A percentile compares a stretch with the other conserved stretches of the same genome.
Evolutionary conservation across 768 basidiomycete genomes (phyloP).

Genomic region (Calocybe gangraenosa): DNA sequence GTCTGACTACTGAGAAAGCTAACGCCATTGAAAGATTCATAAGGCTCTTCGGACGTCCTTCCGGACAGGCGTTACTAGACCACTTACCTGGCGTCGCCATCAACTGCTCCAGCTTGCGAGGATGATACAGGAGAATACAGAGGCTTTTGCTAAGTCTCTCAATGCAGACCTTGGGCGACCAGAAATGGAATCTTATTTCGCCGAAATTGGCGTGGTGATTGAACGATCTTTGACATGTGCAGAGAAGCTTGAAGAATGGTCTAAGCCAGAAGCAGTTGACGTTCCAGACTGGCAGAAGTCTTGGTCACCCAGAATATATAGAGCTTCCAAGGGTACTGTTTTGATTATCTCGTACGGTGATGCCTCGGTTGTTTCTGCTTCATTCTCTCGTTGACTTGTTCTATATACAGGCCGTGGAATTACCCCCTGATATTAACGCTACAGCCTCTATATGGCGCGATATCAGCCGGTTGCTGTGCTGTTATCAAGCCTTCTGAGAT

Average conservation of each 20-base stretch:
- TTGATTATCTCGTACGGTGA: conserved; percentile 54
- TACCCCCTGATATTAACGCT: conserved; percentile 55
- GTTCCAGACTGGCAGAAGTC: conserved; percentile 40
- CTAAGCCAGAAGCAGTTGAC: conserved; percentile 34
- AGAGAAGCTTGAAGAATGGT: conserved; percentile 56
- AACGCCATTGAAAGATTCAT: conserved; percentile 24
- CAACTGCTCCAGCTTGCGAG: conserved; percentile 63
- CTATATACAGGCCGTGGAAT: conserved; percentile 58
- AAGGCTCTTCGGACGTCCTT: conserved; percentile 42
- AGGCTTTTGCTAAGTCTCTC: conserved; percentile 46
- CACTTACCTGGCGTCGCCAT: conserved; percentile 55
- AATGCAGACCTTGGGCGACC: conserved; percentile 48
- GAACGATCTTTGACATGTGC: conserved; percentile 39
- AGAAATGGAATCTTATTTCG: conserved; percentile 30
- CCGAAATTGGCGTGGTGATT: conserved; percentile 44
- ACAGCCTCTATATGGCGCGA: conserved; percentile 63
- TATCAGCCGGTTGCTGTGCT: conserved; percentile 69
- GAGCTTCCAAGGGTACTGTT: conserved; percentile 57
- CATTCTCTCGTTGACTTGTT: not conserved
- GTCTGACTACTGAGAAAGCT: not conserved
- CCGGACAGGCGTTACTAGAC: conserved; percentile 41
- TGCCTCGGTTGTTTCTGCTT: conserved; percentile 18
- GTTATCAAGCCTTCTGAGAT: conserved; percentile 68
- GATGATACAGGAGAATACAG: conserved; percentile 58
- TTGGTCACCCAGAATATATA: conserved; percentile 52